Conservation (phyloP, 768 basidiomycete genomes). For the Terana coerulea region DNA sequence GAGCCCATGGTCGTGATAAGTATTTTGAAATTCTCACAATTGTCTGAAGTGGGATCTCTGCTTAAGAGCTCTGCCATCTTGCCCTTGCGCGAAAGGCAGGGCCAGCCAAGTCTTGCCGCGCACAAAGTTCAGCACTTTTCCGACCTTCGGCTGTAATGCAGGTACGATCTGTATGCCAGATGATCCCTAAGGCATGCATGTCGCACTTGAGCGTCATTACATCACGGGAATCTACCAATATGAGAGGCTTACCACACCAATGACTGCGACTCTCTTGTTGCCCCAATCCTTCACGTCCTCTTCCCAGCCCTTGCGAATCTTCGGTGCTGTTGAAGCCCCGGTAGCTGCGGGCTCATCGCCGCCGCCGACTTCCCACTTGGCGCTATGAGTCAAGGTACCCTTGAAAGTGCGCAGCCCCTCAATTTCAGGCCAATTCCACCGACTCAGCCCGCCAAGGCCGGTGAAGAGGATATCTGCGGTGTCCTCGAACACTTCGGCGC, state of each 20-base stretch:
- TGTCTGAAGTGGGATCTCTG: conserved; percentile 33
- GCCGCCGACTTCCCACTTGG: conserved; percentile 44
- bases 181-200: conserved; percentile 41
- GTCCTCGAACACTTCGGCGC: conserved; percentile 41
- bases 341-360: background rate
- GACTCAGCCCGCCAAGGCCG: conserved; percentile 47
- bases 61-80: conserved; percentile 36
- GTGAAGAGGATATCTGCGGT: conserved; percentile 54
- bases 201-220: background rate
- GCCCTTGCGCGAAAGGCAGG: conserved; percentile 38
- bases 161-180: conserved; percentile 61
- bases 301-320: conserved; percentile 29
- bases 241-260: conserved; percentile 51
- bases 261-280: conserved; percentile 51
- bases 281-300: conserved; percentile 46
- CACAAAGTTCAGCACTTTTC: conserved; percentile 50
- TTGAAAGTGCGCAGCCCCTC: conserved; percentile 51
- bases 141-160: conserved; percentile 49
- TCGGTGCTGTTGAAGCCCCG: background rate
- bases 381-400: conserved; percentile 62
- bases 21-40: conserved; percentile 42
- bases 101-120: conserved; percentile 59
- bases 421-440: conserved; percentile 70
- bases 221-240: background rate
- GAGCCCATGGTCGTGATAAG: conserved; percentile 2